Base-by-base conservation (phyloP, 176 grass and related monocot genomes). In the Aegilops umbellulata region DNA sequence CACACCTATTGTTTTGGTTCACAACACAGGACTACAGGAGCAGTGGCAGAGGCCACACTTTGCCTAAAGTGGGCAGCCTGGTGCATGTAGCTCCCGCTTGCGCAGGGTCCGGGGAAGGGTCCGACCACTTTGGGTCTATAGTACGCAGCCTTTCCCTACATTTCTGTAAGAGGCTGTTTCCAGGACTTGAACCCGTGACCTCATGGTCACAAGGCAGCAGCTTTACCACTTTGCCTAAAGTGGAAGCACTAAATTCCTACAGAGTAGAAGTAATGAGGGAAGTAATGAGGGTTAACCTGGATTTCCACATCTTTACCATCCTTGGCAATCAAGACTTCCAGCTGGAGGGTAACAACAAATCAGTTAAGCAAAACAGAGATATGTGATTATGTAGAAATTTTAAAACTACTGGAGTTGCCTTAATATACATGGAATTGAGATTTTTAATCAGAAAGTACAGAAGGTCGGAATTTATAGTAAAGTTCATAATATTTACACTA, bases 221-320 rank as follows among this genome's bases (percentile, higher is more conserved):
- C n/a, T n/a, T n/a, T n/a, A n/a, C n/a, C 24, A 42, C 49, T 69
- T 69, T 69, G 4, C 32, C 14, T 69, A 67, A 53, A 20, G 53
- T 25, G 39, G 35, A 69, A 47, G 16, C 63, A 66, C 29, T 27
- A 15, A 65, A 51, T 51, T 30, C 9, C 14, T 63, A 51, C 29
- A 65, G 38, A 87, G 44, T 16, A 60, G 7, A 41, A 86, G 26
- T 60, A 69, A 68, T 9, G 49, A 44, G 24, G 23, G 7, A 41
- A 86, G 26, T 60, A 69, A 68, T 9, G 49, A 44, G 24, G 23
- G 27, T 9, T 77, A 64, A 42, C 94, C 91, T 96, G 89, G 86
- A 93, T 93, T 90, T 96, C 91, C 35, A 47, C 55, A 64, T 96
- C 91, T 80, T 83, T 96, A 29, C 85, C 87, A 88, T 96, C 94